Evolutionary conservation across 2,329 filamentous ascomycete species (phyloP).

Genomic region (Lizonia empirigonia): DNA sequence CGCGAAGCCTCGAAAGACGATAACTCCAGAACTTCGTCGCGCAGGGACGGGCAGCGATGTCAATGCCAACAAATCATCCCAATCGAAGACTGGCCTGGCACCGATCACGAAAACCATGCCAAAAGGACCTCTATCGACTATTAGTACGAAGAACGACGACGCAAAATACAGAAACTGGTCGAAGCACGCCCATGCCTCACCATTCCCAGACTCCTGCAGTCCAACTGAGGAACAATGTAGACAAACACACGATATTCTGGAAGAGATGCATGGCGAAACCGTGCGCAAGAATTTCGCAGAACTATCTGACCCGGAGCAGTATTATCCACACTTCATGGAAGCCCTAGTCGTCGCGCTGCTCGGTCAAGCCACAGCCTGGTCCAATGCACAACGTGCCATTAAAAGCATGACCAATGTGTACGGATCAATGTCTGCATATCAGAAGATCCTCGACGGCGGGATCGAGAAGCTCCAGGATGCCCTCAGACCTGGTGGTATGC

Average conservation of each 20-base stretch:
- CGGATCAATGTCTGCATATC: conserved; percentile 7
- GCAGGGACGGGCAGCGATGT: not conserved
- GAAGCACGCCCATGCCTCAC: not conserved
- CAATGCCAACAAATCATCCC: not conserved
- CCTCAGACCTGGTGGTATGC: conserved; percentile 5
- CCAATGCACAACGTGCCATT: conserved; percentile 14
- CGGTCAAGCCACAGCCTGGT: conserved; percentile 12
- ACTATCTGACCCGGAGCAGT: not conserved
- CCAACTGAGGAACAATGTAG: not conserved
- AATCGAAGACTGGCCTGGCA: not conserved
- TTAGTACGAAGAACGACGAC: not conserved
- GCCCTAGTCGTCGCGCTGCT: conserved; percentile 10
- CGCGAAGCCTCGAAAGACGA: not conserved
- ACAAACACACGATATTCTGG: not conserved
- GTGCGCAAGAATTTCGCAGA: not conserved
- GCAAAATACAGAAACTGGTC: not conserved
- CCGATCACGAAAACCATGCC: not conserved
- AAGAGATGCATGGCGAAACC: not conserved
- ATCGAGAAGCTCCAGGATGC: conserved; percentile 4
- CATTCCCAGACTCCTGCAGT: not conserved
- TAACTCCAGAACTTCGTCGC: not conserved
- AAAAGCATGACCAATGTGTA: conserved; percentile 4
- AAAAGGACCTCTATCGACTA: not conserved
- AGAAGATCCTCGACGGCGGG: not conserved
- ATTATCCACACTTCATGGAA: conserved; percentile 3